Base-by-base conservation (phyloP, 441 rosid species). In the Gossypium gossypioides region DNA sequence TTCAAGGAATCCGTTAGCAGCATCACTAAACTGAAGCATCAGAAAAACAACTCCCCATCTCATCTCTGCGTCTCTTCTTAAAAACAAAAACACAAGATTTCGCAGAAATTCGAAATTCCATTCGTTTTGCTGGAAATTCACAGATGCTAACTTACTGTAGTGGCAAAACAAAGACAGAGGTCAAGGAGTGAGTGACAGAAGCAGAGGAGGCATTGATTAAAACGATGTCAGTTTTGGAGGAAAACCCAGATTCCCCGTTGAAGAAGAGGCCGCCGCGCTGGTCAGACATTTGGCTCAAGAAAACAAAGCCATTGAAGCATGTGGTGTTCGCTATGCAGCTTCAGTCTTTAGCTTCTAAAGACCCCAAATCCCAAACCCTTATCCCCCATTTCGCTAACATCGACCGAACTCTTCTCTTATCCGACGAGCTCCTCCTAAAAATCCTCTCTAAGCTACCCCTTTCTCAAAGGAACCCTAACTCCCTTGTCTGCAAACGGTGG, bases 251-350 rank as follows among this genome's bases (percentile, higher is more conserved):
- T 68, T 68, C 84, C 0, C 77, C 91, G 10, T 67, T 77, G 79
- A 84, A 76, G 85, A 84, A 81, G 80, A 84, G 82, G 64, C 62
- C 80, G 16, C 77, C 91, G 2, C 81, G 81, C 58, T 90, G 95
- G 98, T 89, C 96, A 0, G 83, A 86, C 62, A 74, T 87, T 58
- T 91, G 93, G 97, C 73, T 83, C 70, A 91, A 86, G 68, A 86
- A 79, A 58, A 73, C 90, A 29, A 74, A 86, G 44, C 85, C 92
- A 6, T 80, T 87, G 44, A 85, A 83, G 46, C 82, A 84, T 34
- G 85, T 82, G 0, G 73, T 84, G 71, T 84, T 85, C 25, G 79
- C 89, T 64, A 82, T 87, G 81, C 94, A 84, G 56, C 83, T 91
- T 27, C 89, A 80, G 44, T 85, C 97, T 60, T 77, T 81, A 51